Evolutionary conservation across 345 rosid species (phyloP), one percentile per base, ranked within the genome.

Genomic region (Xanthoceras sorbifolium): DNA sequence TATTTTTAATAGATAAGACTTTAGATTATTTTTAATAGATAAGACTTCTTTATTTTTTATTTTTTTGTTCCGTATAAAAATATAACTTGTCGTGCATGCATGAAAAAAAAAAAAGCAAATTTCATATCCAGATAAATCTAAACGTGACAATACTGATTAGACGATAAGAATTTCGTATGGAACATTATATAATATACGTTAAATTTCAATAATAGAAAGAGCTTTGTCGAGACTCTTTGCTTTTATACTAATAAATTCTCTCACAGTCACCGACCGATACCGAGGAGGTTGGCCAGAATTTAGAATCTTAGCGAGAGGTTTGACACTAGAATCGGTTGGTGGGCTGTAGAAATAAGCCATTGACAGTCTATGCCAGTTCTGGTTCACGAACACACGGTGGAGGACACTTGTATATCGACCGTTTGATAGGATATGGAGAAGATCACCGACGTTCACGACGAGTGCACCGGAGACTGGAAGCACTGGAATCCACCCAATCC

Each of bases 381-480:
- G 84, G 82, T 85, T 87, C 71, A 90, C 85, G 4, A 89, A 80
- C 50, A 82, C 98, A 0, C 97, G 95, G 57, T 94, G 98, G 61
- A 89, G 79, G 14, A 78, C 94, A n/a, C 72, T 87, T 3, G 74
- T 85, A 80, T 87, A 91, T 67, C 77, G 61, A 4, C 82, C 94
- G 38, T 94, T 94, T 0, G 98, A 87, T 22, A 91, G 29, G 20
- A 94, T 88, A 40, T 94, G 97, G 50, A 94, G 75, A 76, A 92
- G 81, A 75, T 94, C 98, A n/a, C 98, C 97, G 0, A 92, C 84
- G 69, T 94, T 91, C 20, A 94, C 97, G 12, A 91, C 92, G 0
- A 94, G 91, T 0, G 93, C 87, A n/a, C 88, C 93, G 0, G 72
- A 54, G 6, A 77, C 55, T 5, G 97, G 93, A 23, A 66, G 57